A percentile compares a stretch with the other conserved stretches of the same genome.
These are phyloP conservation scores for Leptographium procerum DNA, from an alignment of 2,329 filamentous ascomycete species.

Conservation along the genomic window DNA sequence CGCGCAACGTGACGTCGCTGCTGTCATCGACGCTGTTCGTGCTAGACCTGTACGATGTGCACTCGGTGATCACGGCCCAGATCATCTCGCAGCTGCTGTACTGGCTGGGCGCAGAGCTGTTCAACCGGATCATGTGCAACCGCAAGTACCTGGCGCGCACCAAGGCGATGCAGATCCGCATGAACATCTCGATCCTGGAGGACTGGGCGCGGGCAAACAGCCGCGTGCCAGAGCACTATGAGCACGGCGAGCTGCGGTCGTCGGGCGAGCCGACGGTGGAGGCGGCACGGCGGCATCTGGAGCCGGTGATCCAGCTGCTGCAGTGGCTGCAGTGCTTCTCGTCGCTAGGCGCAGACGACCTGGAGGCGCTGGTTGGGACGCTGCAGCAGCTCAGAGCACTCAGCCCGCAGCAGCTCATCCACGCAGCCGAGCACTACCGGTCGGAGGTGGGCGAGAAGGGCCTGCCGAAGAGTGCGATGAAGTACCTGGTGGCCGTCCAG, in stretches of 20 bases:
- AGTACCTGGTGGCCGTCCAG: conserved; percentile 72
- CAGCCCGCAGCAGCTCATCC: conserved; percentile 78
- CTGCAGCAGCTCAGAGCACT: conserved; percentile 79
- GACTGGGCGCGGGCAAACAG: conserved; percentile 95
- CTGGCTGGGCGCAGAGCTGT: conserved; percentile 91
- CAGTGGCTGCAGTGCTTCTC: conserved; percentile 99
- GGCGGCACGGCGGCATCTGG: conserved; percentile 70
- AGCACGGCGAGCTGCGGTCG: conserved; percentile 76
- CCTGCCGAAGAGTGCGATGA: conserved; percentile 75
- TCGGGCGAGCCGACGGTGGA: conserved; percentile 83
- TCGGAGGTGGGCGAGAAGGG: conserved; percentile 92
- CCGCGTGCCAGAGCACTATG: conserved; percentile 87
- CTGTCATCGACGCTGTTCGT: conserved; percentile 95
- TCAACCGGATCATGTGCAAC: conserved; percentile 96
- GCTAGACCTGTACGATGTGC: conserved; percentile 95
- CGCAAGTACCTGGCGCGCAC: conserved; percentile 88
- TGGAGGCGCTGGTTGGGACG: conserved; percentile 79
- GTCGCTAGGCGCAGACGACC: conserved; percentile 71
- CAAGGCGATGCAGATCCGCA: conserved; percentile 98
- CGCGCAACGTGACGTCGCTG: conserved; percentile 88
- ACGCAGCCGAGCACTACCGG: conserved; percentile 85
- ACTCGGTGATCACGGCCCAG: conserved; percentile 89
- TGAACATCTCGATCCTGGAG: conserved; percentile 92
- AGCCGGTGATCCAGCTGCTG: conserved; percentile 82
- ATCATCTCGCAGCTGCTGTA: conserved; percentile 88